Evolutionary conservation across 768 basidiomycete species (phyloP), one percentile per base, ranked within the genome.

Genomic region (Termitomyces sp.): DNA sequence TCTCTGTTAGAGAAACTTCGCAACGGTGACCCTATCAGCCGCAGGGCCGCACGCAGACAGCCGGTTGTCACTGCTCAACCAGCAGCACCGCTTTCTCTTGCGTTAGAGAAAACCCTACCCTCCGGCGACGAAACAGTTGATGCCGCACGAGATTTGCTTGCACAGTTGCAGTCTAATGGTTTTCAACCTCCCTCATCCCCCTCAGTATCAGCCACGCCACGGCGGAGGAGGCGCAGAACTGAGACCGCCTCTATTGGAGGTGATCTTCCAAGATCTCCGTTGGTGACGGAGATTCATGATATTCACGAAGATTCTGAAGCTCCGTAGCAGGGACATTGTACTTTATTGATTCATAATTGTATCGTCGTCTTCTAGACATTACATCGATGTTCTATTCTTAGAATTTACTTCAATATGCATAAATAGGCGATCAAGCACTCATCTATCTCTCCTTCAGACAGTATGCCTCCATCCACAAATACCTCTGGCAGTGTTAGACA

Each of bases 91-190:
- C 67, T 68, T 51, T 65, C 67, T n/a, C 62, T 73, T 48, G 65
- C 65, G 38, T 54, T 73, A 19, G 73, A 76, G 46, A 70, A 67
- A 24, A 53, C 70, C 12, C 65, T 62, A 53, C 61, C 68, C 35
- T 54, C 62, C 38, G 62, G 64, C 19, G 73, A 74, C 45, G 50
- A 56, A 32, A 64, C 66, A 45, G 79, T 75, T 5, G 78, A 84
- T 56, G 71, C 81, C 46, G 91, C 91, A 4, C 80, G 80, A 51
- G 82, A 86, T 60, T 88, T 93, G 87, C 67, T 93, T 52, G 87
- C 86, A 7, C 80, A 77, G 38, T 76, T 93, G 28, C 78, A 92
- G 66, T 81, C 85, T 6, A 81, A 85, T 58, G 89, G 86, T 0
- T 89, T 89, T 66, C 72, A 76, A 54, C 66, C 68, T 12, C 74